Evolutionary conservation across 257 asterid genomes (phyloP), one percentile per base, ranked within the genome.

Genomic region (Scutellaria barbata): DNA sequence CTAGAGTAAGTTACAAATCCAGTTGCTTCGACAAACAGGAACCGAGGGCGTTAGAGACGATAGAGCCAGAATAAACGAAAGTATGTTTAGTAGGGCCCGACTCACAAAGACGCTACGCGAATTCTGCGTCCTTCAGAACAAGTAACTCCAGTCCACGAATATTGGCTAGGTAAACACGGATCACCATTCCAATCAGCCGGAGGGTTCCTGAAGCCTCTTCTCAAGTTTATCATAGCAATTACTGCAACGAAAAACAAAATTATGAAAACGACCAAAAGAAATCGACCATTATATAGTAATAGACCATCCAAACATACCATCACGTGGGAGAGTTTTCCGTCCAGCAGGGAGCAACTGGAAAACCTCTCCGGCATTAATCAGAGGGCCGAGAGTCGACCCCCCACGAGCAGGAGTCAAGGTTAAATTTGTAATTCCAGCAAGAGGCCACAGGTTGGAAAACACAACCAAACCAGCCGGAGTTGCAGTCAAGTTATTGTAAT

Each of bases 161-260:
- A 89, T 68, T 66, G 80, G 48, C 76, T 81, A 25, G 99, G 99
- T 69, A 89, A 79, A 83, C 99, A 95, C 0, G 99, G 99, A 82
- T 95, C 99, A 41, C 99, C 98, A 18, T 80, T 69, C 99, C 99
- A 95, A 79, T 95, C 98, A 39, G 82, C 69, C 0, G 97, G 99
- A 76, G 95, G 86, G 81, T 85, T 85, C 78, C 35, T 74, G 81
- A 95, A 88, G 52, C 92, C 83, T 40, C 54, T 68, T 78, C 83
- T 88, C 77, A 95, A 68, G 57, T 73, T 68, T 82, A 85, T 85
- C 84, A 92, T 75, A 58, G 86, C 87, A 76, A 87, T 81, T 74
- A 92, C 99, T 95, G 86, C 85, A 86, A 73, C 13, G 17, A 53
- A 43, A 72, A 30, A 60, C 6, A 22, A 56, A 56, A 30, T 30